Percentiles rank a stretch among this genome's conserved stretches.
Conservation (phyloP, 179 eudicot genomes). For the Heliamphora ciliata region DNA sequence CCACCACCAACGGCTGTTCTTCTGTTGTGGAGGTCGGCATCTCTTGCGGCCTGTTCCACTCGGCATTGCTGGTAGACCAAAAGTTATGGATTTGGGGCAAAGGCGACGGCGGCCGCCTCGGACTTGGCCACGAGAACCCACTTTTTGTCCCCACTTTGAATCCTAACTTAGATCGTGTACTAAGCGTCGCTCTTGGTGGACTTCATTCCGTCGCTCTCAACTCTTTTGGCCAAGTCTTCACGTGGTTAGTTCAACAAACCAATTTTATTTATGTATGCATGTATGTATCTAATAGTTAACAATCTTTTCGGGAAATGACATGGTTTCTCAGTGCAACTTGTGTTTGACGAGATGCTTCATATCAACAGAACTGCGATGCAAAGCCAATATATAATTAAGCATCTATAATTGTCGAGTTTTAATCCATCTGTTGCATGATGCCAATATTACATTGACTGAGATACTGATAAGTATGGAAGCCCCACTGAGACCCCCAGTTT, state of each 20-base stretch:
- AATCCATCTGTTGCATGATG: too few relatives aligned
- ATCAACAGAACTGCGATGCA: background rate
- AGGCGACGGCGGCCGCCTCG: conserved; percentile 90
- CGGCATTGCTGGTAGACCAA: conserved; percentile 56
- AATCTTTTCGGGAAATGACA: background rate
- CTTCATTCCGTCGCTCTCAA: conserved; percentile 75
- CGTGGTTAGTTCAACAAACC: conserved; percentile 54
- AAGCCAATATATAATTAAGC: background rate
- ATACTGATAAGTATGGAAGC: too few relatives aligned
- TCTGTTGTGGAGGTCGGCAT: conserved; percentile 39
- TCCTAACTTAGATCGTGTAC: conserved; percentile 32
- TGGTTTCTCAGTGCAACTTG: background rate
- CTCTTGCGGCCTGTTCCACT: conserved; percentile 79
- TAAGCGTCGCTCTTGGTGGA: conserved; percentile 73
- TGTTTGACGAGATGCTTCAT: background rate
- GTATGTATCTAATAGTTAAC: background rate
- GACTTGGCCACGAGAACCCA: conserved; percentile 62
- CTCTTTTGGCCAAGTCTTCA: conserved; percentile 54
- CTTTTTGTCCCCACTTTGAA: conserved; percentile 51
- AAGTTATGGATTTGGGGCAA: conserved; percentile 88
- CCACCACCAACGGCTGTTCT: background rate
- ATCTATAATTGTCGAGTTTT: too few relatives aligned
- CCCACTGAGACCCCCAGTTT: too few relatives aligned
- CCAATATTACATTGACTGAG: too few relatives aligned
- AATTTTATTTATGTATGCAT: background rate